These are phyloP conservation scores for Aspergillus pseudonomiae DNA, from an alignment of 2,329 filamentous ascomycete genomes.

Conservation along the genomic window DNA sequence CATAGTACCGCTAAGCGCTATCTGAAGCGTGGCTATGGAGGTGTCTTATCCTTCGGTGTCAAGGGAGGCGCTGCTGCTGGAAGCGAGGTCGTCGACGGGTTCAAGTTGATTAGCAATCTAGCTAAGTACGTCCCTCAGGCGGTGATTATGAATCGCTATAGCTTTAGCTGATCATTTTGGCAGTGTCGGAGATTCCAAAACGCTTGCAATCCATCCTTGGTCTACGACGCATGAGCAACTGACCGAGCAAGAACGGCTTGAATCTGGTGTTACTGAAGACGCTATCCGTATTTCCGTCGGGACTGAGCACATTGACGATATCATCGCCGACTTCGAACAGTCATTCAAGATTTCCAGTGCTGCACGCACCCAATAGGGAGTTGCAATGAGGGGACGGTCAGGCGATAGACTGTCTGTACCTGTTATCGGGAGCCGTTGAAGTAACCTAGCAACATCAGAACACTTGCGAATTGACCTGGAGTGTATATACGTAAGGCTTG, in stretches of 20 bases:
- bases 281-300: constrained; percentile 94
- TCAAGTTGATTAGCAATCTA: constrained; percentile 93
- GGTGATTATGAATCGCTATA: background rate
- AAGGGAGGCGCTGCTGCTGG: constrained; percentile 85
- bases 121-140: constrained; percentile 65
- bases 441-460: background rate
- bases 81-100: constrained; percentile 85
- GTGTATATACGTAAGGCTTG: background rate
- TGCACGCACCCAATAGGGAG: constrained; percentile 10
- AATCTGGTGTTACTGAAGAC: constrained; percentile 83
- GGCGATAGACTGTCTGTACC: background rate
- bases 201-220: constrained; percentile 92
- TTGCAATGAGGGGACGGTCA: background rate
- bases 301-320: constrained; percentile 96
- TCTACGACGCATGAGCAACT: constrained; percentile 94
- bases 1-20: constrained; percentile 86
- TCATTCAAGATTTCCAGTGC: constrained; percentile 66
- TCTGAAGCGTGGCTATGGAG: constrained; percentile 79
- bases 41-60: constrained; percentile 90
- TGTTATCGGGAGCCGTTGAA: background rate
- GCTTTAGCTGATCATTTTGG: constrained; percentile 15
- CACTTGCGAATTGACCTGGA: background rate
- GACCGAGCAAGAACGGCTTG: constrained; percentile 75
- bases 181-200: constrained; percentile 89
- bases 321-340: constrained; percentile 93